Percentiles rank a stretch among this genome's conserved stretches.
Evolutionary conservation across 306 rosid species (phyloP).

Genomic region (Echinosophora koreensis): DNA sequence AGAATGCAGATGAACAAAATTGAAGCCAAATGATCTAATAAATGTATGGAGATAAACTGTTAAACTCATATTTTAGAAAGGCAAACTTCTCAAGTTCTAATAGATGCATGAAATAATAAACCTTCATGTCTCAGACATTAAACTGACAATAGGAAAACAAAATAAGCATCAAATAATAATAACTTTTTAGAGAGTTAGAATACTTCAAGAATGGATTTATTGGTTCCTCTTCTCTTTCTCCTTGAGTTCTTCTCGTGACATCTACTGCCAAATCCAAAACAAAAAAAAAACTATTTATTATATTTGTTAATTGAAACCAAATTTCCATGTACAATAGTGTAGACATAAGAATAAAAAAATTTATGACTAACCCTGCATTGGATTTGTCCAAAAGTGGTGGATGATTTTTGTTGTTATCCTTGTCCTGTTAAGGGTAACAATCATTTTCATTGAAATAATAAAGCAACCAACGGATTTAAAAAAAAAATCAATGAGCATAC

Average conservation of each 20-base stretch:
- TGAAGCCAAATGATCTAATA: neutral
- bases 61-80: constrained; percentile 17
- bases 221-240: constrained; percentile 42
- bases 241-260: constrained; percentile 36
- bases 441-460: neutral
- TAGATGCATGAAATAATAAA: neutral
- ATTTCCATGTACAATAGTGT: neutral
- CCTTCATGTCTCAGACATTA: constrained; percentile 3
- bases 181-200: constrained; percentile 16
- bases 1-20: constrained; percentile 9
- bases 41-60: neutral
- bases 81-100: constrained; percentile 21
- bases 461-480: neutral
- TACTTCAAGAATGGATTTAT: constrained; percentile 48
- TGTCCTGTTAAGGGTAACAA: constrained; percentile 36
- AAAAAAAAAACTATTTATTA: constrained; percentile 23
- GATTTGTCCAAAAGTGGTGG: constrained; percentile 49
- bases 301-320: neutral
- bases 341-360: neutral
- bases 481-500: constrained; percentile 27
- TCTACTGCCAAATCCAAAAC: constrained; percentile 38
- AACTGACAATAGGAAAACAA: neutral
- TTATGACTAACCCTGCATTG: constrained; percentile 39
- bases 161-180: constrained; percentile 15
- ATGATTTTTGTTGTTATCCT: constrained; percentile 45